These are phyloP conservation scores for Saccharomycopsis hybrid DNA, from an alignment of 1,139 yeast species.

Conservation along the genomic window DNA sequence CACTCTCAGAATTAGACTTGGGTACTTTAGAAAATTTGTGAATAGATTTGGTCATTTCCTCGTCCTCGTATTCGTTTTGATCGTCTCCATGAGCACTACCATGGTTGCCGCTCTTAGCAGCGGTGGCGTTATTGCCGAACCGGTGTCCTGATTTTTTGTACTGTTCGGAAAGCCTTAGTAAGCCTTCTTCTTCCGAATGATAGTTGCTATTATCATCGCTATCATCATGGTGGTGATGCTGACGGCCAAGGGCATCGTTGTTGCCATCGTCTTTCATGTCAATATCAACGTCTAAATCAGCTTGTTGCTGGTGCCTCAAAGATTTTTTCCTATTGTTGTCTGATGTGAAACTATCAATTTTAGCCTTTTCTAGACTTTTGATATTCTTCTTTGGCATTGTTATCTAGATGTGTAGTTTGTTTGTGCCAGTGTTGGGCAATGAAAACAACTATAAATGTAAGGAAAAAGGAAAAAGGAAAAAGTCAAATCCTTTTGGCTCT, in stretches of 20 bases:
- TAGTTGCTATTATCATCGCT: no score
- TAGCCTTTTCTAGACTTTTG: not conserved
- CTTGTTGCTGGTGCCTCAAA: no score
- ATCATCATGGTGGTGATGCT: no score
- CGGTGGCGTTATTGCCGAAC: not conserved
- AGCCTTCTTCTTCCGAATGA: conserved; percentile 26
- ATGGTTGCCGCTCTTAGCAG: no score
- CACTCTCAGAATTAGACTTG: not conserved
- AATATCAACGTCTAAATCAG: conserved; percentile 15
- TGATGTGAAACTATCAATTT: not conserved
- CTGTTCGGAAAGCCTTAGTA: conserved; percentile 23
- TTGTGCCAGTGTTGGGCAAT: no score
- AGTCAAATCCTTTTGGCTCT: no score
- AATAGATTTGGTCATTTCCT: not conserved
- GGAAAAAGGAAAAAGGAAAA: no score
- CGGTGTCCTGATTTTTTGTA: conserved; percentile 17
- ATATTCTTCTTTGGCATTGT: not conserved
- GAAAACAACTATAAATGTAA: no score
- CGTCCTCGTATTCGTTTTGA: conserved; percentile 22
- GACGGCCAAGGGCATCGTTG: no score
- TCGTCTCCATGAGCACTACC: no score
- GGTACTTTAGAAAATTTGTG: not conserved
- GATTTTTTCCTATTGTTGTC: not conserved
- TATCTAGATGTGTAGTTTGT: no score
- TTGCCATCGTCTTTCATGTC: conserved; percentile 18